Evolutionary conservation across 2,329 filamentous ascomycete genomes (phyloP).

Genomic region (Colletotrichum destructivum): DNA sequence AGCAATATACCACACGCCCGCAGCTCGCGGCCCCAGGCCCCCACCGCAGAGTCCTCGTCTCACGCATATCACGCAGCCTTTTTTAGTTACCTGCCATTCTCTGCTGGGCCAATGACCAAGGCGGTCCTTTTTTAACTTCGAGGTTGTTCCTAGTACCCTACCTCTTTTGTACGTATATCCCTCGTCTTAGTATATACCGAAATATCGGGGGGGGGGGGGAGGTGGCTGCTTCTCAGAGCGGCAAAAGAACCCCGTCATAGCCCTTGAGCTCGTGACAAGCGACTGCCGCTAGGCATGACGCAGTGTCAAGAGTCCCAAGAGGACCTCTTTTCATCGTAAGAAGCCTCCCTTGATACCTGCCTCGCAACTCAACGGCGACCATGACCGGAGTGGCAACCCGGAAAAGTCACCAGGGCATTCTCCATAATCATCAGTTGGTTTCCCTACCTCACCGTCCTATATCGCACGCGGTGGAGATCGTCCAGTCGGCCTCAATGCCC

Average conservation of each 20-base stretch:
- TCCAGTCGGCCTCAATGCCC: background rate
- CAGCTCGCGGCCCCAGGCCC: constrained; percentile 4
- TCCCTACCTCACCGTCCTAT: background rate
- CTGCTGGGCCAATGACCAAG: background rate
- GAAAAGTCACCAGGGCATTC: background rate
- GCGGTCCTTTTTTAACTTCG: background rate
- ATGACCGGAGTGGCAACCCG: background rate
- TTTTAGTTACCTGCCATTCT: constrained; percentile 1
- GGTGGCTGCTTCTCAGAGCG: background rate
- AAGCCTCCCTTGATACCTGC: background rate
- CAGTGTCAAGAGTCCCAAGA: background rate
- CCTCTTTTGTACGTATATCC: background rate
- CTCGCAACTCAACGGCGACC: background rate
- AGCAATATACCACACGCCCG: background rate
- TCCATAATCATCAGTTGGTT: background rate
- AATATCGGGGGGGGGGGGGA: too few relatives aligned
- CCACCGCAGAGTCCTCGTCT: background rate
- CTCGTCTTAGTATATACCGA: background rate
- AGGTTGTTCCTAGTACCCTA: background rate
- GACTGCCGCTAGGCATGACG: background rate
- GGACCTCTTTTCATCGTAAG: background rate
- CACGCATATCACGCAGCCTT: constrained; percentile 10
- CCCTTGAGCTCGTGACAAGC: too few relatives aligned
- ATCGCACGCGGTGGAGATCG: background rate
- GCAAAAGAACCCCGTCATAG: background rate